Conservation (phyloP, 345 rosid genomes). For the Excoecaria agallocha region DNA sequence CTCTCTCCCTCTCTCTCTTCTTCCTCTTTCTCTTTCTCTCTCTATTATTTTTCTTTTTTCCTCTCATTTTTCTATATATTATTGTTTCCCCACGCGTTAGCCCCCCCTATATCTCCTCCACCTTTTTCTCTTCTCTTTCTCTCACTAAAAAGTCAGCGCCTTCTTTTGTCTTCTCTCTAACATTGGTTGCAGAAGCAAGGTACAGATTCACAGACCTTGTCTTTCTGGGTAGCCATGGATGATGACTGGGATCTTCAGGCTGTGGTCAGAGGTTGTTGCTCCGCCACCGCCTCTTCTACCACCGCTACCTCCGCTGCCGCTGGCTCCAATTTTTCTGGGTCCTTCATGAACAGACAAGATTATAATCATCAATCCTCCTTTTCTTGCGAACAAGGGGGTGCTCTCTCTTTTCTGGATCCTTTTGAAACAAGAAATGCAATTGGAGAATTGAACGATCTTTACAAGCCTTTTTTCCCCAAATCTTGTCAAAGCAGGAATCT, state of each 20-base stretch:
- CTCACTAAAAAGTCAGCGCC: slow-evolving; percentile 81
- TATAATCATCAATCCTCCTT: slow-evolving; percentile 20
- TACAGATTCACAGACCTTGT: slow-evolving; percentile 37
- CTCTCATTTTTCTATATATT: slow-evolving; percentile 19
- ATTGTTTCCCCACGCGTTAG: slow-evolving; percentile 31
- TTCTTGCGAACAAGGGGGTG: slow-evolving; percentile 16
- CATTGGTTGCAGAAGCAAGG: slow-evolving; percentile 22
- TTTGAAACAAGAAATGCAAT: slow-evolving; percentile 34
- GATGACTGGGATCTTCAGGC: slow-evolving; percentile 98
- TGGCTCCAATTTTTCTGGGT: slow-evolving; percentile 20
- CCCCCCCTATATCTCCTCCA: slow-evolving; percentile 13
- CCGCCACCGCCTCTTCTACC: slow-evolving; percentile 29
- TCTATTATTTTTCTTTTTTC: background rate
- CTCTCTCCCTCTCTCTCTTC: slow-evolving; percentile 24
- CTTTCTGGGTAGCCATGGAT: slow-evolving; percentile 44
- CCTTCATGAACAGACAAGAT: slow-evolving; percentile 21
- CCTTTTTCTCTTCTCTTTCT: slow-evolving; percentile 11
- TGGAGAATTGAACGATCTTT: slow-evolving; percentile 73
- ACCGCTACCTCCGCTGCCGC: slow-evolving; percentile 27
- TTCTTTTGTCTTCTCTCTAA: slow-evolving; percentile 27
- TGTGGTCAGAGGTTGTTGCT: slow-evolving; percentile 75
- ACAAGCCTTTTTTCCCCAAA: slow-evolving; percentile 62
- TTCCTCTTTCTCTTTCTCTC: slow-evolving; percentile 5
- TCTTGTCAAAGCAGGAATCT: slow-evolving; percentile 23
- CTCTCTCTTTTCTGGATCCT: slow-evolving; percentile 30